Base-by-base conservation (phyloP, 768 basidiomycete genomes). In the Trichaptum fuscoviolaceum region DNA sequence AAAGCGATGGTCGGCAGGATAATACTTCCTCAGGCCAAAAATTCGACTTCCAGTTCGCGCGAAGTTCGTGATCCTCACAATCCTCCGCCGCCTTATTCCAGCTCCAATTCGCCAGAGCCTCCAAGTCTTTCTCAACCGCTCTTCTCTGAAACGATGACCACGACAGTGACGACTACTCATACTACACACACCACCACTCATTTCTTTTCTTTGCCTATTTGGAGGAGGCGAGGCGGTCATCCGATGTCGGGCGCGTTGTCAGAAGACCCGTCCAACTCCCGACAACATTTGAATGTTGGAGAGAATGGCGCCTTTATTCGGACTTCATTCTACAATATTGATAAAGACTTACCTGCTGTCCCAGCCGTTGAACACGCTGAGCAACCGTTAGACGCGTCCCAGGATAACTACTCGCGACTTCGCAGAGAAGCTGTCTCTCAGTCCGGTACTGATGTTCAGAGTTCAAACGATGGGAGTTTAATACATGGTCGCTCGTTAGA, bases 131-230 rank as follows among this genome's bases (percentile, higher is more conserved):
- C 78, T 36, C 75, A 80, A 35, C 72, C 79, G 62, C 66, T 82
- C 26, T 71, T 83, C 35, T 72, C 82, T 61, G 82, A 81, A 72
- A 82, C 78, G 42, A 72, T 72, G n/a, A 82, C 82, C 27, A 72
- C 73, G n/a, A 82, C 82, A 27, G 83, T 82, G 63, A 84, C 82
- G 27, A 82, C 79, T 8, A 82, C 84, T 30, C 79, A 80, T 25
- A 65, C 65, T 20, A 81, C 82, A 15, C 78, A 79, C 63, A 81
- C 82, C 15, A 78, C 84, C 15, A 82, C 85, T 25, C 86, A 86
- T 75, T 86, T 90, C 76, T 86, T 91, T 75, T 87, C 89, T 25
- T 75, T 88, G 26, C 86, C 88, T 18, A 79, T 82, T 67, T 89
- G 88, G 88, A 84, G 80, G 71, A 87, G 84, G 70, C 87, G 83